Conservation (phyloP, 148 eudicot genomes). For the Chenopodium suecicum region DNA sequence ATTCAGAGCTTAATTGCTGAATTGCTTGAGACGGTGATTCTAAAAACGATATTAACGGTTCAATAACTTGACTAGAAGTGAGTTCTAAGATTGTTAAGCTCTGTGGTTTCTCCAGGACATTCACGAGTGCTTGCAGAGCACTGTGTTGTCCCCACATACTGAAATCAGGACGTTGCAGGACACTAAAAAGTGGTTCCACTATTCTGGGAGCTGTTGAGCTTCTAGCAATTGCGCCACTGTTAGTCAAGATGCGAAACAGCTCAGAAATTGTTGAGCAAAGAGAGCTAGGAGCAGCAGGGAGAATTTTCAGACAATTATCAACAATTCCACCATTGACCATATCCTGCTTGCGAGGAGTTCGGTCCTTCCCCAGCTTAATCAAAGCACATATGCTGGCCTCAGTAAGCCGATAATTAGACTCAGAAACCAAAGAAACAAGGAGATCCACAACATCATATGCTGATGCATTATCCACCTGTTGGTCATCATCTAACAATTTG, state of each 20-base stretch:
- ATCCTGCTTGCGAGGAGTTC: slow-evolving; percentile 64
- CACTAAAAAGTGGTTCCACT: slow-evolving; percentile 66
- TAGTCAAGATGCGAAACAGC: slow-evolving; percentile 75
- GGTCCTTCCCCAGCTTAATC: slow-evolving; percentile 72
- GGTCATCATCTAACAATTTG: slow-evolving; percentile 65
- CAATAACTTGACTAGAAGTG: slow-evolving; percentile 65
- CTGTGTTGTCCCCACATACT: slow-evolving; percentile 71
- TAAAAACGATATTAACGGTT: slow-evolving; percentile 66
- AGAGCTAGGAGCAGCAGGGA: slow-evolving; percentile 58
- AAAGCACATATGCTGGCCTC: slow-evolving; percentile 68
- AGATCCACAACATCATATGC: slow-evolving; percentile 49
- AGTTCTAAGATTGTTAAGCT: slow-evolving; percentile 57
- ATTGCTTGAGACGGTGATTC: slow-evolving; percentile 78
- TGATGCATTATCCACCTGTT: slow-evolving; percentile 46
- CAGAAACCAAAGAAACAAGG: slow-evolving; percentile 69
- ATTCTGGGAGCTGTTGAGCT: slow-evolving; percentile 56
- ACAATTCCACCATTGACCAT: slow-evolving; percentile 74
- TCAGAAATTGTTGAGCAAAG: slow-evolving; percentile 66
- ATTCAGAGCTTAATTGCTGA: slow-evolving; percentile 74
- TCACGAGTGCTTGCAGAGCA: slow-evolving; percentile 85
- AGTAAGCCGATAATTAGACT: slow-evolving; percentile 54
- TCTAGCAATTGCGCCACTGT: slow-evolving; percentile 65
- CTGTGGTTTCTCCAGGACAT: slow-evolving; percentile 79
- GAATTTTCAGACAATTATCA: slow-evolving; percentile 58
- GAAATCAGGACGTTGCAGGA: slow-evolving; percentile 61